phyloP scores from a whole-genome alignment of 352 stramenopile genomes.

The Phytophthora meadii region DNA sequence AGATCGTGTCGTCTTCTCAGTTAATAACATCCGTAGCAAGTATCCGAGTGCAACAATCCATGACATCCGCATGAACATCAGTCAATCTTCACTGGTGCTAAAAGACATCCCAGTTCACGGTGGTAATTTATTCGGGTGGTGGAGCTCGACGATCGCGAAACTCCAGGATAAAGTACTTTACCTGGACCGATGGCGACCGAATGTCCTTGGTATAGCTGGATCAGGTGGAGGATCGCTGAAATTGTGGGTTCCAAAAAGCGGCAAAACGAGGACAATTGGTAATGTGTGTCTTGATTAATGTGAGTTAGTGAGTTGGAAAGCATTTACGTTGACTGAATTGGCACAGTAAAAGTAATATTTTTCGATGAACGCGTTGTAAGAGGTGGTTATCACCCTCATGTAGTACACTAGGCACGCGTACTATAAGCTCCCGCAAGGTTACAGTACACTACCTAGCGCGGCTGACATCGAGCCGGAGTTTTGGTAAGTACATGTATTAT shows the following conservation, averaged over 20 bases:
- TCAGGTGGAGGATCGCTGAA: conserved; percentile 21
- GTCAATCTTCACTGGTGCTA: conserved; percentile 21
- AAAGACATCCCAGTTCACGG: conserved; percentile 18
- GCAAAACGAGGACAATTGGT: conserved; percentile 16
- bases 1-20: conserved; percentile 22
- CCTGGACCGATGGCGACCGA: conserved; percentile 22
- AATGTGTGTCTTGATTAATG: conserved; percentile 22
- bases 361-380: too few relatives aligned
- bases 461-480: conserved; percentile 1
- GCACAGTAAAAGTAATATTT: too few relatives aligned
- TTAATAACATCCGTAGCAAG: conserved; percentile 21
- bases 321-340: not conserved
- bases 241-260: conserved; percentile 14
- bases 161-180: conserved; percentile 27
- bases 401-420: too few relatives aligned
- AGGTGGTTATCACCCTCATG: too few relatives aligned
- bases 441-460: not conserved
- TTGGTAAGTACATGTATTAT: not conserved
- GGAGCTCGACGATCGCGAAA: conserved; percentile 12
- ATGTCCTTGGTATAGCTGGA: conserved; percentile 5
- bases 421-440: too few relatives aligned
- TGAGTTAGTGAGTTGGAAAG: conserved; percentile 5
- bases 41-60: conserved; percentile 15
- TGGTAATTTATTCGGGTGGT: conserved; percentile 24
- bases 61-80: conserved; percentile 26